Percentiles rank a stretch among this genome's conserved stretches.
phyloP scores from a whole-genome alignment of 768 basidiomycete genomes.

The Rhizopogon sp. region DNA sequence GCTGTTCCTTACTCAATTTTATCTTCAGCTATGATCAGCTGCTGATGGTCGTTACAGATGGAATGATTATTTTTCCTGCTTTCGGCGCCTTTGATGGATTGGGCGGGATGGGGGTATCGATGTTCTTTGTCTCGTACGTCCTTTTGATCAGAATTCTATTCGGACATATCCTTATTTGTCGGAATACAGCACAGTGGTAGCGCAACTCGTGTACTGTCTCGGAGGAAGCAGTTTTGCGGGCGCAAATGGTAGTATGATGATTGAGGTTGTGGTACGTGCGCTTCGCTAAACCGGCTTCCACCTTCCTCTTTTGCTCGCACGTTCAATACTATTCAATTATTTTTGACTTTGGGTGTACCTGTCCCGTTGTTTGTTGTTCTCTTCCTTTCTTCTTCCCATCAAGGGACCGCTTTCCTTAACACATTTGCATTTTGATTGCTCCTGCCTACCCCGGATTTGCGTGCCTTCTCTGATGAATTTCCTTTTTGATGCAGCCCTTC shows the following conservation, averaged over 20 bases:
- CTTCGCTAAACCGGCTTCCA: background rate
- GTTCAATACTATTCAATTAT: background rate
- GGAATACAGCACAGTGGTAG: constrained; percentile 55
- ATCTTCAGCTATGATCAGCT: background rate
- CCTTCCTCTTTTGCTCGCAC: background rate
- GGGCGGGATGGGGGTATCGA: constrained; percentile 87
- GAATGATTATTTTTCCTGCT: constrained; percentile 94
- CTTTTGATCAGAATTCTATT: background rate
- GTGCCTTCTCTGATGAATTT: background rate
- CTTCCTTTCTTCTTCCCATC: too few relatives aligned
- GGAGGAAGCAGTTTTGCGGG: constrained; percentile 89
- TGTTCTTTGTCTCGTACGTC: constrained; percentile 85
- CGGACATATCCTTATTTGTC: background rate
- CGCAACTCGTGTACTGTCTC: constrained; percentile 80
- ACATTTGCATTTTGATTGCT: background rate
- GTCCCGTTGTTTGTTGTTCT: background rate
- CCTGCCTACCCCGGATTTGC: background rate
- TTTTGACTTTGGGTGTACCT: background rate
- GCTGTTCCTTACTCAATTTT: background rate
- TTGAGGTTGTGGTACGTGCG: constrained; percentile 84
- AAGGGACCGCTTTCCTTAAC: too few relatives aligned
- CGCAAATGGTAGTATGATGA: constrained; percentile 96
- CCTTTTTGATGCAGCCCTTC: constrained; percentile 60
- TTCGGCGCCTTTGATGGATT: constrained; percentile 74
- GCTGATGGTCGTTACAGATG: constrained; percentile 44